Conservation (phyloP, 1,284 basidiomycete species). For the Vanrija sp. region DNA sequence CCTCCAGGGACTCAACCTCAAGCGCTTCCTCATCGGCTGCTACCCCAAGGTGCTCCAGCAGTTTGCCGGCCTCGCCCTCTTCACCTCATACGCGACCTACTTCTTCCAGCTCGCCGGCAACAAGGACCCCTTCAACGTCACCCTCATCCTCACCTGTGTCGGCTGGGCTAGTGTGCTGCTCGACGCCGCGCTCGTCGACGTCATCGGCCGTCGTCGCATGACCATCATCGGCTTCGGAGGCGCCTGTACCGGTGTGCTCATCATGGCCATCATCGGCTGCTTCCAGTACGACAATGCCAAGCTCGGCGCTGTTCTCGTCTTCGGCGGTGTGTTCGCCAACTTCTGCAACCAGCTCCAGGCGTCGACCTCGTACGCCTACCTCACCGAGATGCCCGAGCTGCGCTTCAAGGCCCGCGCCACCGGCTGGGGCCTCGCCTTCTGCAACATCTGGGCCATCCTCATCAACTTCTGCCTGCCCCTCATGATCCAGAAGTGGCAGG, state of each 20-base stretch:
- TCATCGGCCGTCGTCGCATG: conserved; percentile 25
- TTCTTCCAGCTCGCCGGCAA: conserved; percentile 33
- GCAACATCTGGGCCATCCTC: conserved; percentile 23
- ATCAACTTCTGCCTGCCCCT: conserved; percentile 12
- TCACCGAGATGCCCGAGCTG: conserved; percentile 25
- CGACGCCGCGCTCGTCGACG: conserved; percentile 17
- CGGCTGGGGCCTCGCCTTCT: conserved; percentile 16
- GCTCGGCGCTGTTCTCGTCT: conserved; percentile 27
- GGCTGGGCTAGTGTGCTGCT: conserved; percentile 21
- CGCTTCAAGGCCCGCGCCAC: conserved; percentile 25
- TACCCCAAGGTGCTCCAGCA: conserved; percentile 31
- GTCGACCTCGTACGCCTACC: conserved; percentile 23
- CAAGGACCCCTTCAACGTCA: conserved; percentile 30
- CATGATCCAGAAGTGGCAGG: conserved; percentile 15
- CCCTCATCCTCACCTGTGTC: conserved; percentile 32
- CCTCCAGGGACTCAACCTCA: conserved; percentile 25
- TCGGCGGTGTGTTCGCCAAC: conserved; percentile 20
- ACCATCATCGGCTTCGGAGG: conserved; percentile 14
- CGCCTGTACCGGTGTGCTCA: conserved; percentile 12
- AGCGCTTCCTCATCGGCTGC: conserved; percentile 28
- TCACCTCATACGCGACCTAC: conserved; percentile 23
- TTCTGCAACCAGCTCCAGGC: conserved; percentile 21
- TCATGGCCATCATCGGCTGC: conserved; percentile 31
- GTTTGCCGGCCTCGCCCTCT: conserved; percentile 23
- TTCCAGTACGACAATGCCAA: conserved; percentile 28